phyloP scores from a whole-genome alignment of 345 rosid genomes.

The Cardamine chenopodiifolia region DNA sequence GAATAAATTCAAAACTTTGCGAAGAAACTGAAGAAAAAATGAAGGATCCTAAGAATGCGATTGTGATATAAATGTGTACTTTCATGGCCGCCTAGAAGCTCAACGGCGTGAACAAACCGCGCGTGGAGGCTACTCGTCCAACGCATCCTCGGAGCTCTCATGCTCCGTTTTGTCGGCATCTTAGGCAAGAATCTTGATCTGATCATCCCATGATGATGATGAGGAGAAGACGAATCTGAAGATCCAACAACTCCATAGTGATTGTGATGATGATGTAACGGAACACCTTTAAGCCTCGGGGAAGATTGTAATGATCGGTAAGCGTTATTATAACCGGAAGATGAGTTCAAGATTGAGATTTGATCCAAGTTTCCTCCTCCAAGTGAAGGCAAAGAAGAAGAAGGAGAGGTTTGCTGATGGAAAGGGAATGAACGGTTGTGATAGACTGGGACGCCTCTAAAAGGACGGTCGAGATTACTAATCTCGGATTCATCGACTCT shows the following conservation, averaged over 20 bases:
- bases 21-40: background rate
- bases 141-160: slow-evolving; percentile 92
- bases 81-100: slow-evolving; percentile 95
- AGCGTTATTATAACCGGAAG: slow-evolving; percentile 41
- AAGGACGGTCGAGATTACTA: slow-evolving; percentile 57
- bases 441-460: slow-evolving; percentile 81
- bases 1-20: slow-evolving; percentile 2
- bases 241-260: slow-evolving; percentile 62
- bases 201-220: slow-evolving; percentile 53
- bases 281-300: slow-evolving; percentile 54
- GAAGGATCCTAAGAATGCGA: background rate
- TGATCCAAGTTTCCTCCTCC: slow-evolving; percentile 58
- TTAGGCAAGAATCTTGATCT: slow-evolving; percentile 77
- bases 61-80: slow-evolving; percentile 47
- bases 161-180: slow-evolving; percentile 68
- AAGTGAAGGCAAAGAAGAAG: slow-evolving; percentile 51
- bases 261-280: slow-evolving; percentile 48
- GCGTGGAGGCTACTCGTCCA: slow-evolving; percentile 93
- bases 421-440: slow-evolving; percentile 73
- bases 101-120: slow-evolving; percentile 84
- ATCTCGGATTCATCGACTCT: slow-evolving; percentile 38
- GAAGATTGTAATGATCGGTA: slow-evolving; percentile 46
- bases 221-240: slow-evolving; percentile 47
- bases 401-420: slow-evolving; percentile 53
- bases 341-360: slow-evolving; percentile 52